Evolutionary conservation across 208 protist genomes (phyloP), one percentile per base, ranked within the genome.

Genomic region (Leishmania tarentolae): DNA sequence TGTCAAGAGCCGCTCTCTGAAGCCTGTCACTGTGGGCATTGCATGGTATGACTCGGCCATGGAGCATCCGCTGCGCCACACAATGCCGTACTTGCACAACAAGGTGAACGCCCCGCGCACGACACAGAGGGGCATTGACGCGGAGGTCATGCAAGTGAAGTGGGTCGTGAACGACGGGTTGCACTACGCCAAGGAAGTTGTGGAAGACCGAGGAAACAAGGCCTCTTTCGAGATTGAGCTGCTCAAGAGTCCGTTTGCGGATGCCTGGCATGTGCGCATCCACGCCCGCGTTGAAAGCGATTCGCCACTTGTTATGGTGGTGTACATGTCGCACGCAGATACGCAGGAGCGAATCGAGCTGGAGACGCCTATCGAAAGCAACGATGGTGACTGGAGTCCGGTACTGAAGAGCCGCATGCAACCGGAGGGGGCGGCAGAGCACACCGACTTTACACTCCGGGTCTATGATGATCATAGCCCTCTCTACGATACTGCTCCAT

Each of bases 241-340:
- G 61, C 83, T 97, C 13, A 97, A 97, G 87, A 94, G 89, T 65
- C 92, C 94, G 11, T 90, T 89, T 19, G 94, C 91, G 11, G 86
- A 92, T 37, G 81, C 91, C 17, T 97, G 94, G 92, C 92, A 97
- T 69, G 92, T 95, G 74, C 92, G 94, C 59, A 79, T 95, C 70
- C 94, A 95, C 80, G 88, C 87, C 44, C 81, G 79, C 11, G 78
- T 92, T 76, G 86, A 92, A 69, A 79, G 82, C 9, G 74, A 61
- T n/a, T 79, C 66, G 17, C 83, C 89, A 13, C 59, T 97, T 0
- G 81, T 82, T 17, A 80, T 97, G 46, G 88, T 95, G 42, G 75
- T 97, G 42, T 97, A 95, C 81, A 77, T 97, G 31, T 84, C 90
- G 17, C 92, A 95, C 78, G 82, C 71, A 17, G 81, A 93, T 59